Evolutionary conservation across 345 rosid species (phyloP).

Genomic region (Rhodamnia argentea): DNA sequence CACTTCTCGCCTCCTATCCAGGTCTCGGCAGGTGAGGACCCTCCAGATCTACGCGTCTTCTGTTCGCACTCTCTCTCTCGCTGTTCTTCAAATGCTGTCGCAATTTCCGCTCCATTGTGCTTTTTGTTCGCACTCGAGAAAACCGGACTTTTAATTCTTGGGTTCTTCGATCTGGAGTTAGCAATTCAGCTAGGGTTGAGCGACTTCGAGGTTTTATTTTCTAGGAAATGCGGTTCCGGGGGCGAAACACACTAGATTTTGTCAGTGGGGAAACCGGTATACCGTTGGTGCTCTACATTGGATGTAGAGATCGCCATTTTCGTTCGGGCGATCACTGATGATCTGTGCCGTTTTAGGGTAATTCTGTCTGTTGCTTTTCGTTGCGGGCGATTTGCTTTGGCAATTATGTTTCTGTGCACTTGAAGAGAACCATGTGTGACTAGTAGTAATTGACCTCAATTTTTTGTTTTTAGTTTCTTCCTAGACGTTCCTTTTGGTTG

Average conservation of each 20-base stretch:
- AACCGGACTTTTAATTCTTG: not conserved
- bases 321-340: not conserved
- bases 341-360: not conserved
- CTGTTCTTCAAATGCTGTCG: not conserved
- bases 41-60: not conserved
- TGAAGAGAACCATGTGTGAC: not conserved
- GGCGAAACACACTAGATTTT: not conserved
- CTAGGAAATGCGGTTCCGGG: not conserved
- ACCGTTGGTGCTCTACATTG: not conserved
- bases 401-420: not conserved
- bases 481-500: not conserved
- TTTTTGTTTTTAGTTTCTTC: not conserved
- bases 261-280: not conserved
- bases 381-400: not conserved
- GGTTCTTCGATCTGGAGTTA: not conserved
- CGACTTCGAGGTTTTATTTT: not conserved
- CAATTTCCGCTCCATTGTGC: not conserved
- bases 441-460: not conserved
- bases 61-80: not conserved
- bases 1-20: conserved; percentile 58
- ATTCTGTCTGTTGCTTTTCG: not conserved
- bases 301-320: not conserved
- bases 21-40: conserved; percentile 62
- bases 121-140: not conserved
- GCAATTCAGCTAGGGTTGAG: not conserved